Conservation (phyloP, 371 early-diverging fungal species). For the Umbelopsis sp. region DNA sequence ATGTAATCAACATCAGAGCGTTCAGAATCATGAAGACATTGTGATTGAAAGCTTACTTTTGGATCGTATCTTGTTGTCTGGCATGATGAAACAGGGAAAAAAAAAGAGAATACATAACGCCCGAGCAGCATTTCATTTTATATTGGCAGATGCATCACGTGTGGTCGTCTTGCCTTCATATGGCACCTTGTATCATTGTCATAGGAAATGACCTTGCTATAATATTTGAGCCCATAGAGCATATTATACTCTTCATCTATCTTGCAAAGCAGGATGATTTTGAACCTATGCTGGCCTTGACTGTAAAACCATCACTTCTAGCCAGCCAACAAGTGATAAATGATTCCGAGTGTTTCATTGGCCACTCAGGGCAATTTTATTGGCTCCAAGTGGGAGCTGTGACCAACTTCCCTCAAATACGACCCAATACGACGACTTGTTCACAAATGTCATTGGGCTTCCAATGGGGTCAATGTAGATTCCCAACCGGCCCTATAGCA, state of each 20-base stretch:
- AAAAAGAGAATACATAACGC: neutral
- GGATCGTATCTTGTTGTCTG: slow-evolving; percentile 5
- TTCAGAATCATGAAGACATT: neutral
- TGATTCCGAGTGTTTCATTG: neutral
- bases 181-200: too few species aligned
- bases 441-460: neutral
- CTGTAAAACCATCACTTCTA: too few species aligned
- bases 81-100: neutral
- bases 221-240: too few species aligned
- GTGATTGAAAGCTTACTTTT: neutral
- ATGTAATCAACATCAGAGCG: neutral
- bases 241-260: too few species aligned
- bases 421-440: neutral
- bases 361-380: slow-evolving; percentile 6
- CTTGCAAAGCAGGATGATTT: too few species aligned
- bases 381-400: neutral
- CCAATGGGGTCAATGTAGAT: neutral
- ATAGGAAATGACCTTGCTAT: too few species aligned
- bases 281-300: too few species aligned
- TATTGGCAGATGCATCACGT: neutral
- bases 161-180: neutral
- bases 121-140: neutral
- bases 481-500: neutral
- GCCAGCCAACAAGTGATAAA: neutral
- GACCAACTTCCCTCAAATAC: neutral